phyloP scores from a whole-genome alignment of 805 yeast species.

The Wickerhamiella azymoides region DNA sequence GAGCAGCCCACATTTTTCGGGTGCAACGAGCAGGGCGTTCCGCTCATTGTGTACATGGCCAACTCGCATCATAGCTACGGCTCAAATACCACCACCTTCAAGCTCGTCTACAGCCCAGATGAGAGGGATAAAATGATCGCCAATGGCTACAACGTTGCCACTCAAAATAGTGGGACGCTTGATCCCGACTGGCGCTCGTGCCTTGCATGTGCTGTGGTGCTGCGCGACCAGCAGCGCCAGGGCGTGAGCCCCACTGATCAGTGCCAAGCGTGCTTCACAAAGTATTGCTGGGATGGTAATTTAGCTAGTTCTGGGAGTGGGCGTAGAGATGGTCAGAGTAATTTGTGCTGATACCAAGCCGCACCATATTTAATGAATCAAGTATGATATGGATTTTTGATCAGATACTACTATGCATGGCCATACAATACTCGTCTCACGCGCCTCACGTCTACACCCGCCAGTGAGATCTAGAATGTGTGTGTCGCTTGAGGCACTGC shows the following conservation, averaged over 20 bases:
- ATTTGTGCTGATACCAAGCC: not conserved
- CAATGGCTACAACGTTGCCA: conserved; percentile 68
- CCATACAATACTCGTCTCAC: no score
- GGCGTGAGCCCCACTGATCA: conserved; percentile 48
- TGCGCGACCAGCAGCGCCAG: conserved; percentile 64
- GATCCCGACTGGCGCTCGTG: conserved; percentile 63
- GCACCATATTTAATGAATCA: not conserved
- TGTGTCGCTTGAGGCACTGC: no score
- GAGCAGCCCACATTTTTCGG: conserved; percentile 66
- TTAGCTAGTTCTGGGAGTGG: not conserved
- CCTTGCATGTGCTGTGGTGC: conserved; percentile 72
- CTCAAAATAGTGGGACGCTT: conserved; percentile 53
- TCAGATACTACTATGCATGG: no score
- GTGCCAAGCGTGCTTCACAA: conserved; percentile 57
- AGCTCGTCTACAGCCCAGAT: conserved; percentile 44
- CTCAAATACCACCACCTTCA: conserved; percentile 60
- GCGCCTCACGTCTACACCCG: no score
- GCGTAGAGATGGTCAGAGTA: not conserved
- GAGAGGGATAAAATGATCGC: conserved; percentile 49
- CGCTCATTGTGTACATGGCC: conserved; percentile 61
- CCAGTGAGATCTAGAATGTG: no score
- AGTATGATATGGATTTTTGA: no score
- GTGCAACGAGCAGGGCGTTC: conserved; percentile 52
- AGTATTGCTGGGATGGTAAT: conserved; percentile 54
- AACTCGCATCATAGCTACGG: conserved; percentile 51